Conservation (phyloP, 2,329 filamentous ascomycete genomes). For the Fusarium austroafricanum region DNA sequence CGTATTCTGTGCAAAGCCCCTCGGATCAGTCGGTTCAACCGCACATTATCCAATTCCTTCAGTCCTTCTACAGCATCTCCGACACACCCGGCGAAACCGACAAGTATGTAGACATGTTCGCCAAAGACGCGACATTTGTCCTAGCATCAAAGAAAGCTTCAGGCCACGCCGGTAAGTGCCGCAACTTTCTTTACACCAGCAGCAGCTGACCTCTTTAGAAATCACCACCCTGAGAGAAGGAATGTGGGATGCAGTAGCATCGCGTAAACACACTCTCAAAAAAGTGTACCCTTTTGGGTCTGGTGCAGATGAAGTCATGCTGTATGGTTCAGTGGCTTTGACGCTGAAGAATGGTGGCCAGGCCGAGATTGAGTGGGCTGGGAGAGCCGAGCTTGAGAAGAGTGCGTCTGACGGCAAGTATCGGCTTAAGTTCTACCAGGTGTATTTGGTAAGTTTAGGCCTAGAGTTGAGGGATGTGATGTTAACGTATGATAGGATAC, state of each 20-base stretch:
- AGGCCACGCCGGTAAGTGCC: slow-evolving; percentile 15
- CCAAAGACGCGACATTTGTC: slow-evolving; percentile 26
- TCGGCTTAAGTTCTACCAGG: slow-evolving; percentile 36
- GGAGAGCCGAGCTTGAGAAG: slow-evolving; percentile 21
- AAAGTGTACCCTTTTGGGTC: slow-evolving; percentile 31
- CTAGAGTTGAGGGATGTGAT: accelerated
- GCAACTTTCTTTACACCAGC: accelerated
- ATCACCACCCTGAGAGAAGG: slow-evolving; percentile 29
- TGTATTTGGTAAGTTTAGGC: slow-evolving; percentile 26
- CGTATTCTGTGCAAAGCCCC: slow-evolving; percentile 28
- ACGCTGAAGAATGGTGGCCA: slow-evolving; percentile 31
- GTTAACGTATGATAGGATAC: slow-evolving; percentile 20
- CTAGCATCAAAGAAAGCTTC: slow-evolving; percentile 30
- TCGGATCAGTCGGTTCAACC: slow-evolving; percentile 25
- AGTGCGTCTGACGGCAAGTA: slow-evolving; percentile 22
- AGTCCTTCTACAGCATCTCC: slow-evolving; percentile 26
- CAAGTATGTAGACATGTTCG: slow-evolving; percentile 33
- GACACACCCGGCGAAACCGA: slow-evolving; percentile 32
- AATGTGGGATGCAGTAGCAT: slow-evolving; percentile 37
- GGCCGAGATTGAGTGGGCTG: slow-evolving; percentile 37
- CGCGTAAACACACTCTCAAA: slow-evolving; percentile 28
- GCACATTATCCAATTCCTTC: slow-evolving; percentile 26
- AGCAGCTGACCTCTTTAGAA: slow-evolving; percentile 13
- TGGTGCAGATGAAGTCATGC: slow-evolving; percentile 28
- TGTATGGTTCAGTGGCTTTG: slow-evolving; percentile 32